phyloP scores from a whole-genome alignment of 2,329 filamentous ascomycete species.

The Fusarium sp. region DNA sequence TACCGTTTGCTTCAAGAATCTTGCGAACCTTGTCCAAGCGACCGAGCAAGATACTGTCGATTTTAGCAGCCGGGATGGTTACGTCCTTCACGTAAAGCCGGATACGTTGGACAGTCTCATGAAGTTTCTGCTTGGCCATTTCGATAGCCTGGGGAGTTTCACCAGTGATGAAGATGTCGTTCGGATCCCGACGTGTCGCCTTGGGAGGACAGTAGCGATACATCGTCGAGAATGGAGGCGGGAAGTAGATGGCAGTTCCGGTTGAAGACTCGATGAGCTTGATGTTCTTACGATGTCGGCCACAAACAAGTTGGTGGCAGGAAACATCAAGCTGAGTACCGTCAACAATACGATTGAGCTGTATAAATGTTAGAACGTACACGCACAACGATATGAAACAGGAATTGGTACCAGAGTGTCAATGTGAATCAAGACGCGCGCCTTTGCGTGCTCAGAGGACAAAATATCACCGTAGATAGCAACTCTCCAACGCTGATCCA shows the following conservation, averaged over 20 bases:
- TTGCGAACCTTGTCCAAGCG: constrained; percentile 97
- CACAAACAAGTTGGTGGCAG: constrained; percentile 91
- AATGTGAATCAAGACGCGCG: constrained; percentile 94
- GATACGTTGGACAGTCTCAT: constrained; percentile 83
- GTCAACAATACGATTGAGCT: constrained; percentile 82
- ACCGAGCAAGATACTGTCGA: constrained; percentile 91
- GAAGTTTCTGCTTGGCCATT: constrained; percentile 89
- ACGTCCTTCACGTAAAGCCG: constrained; percentile 94
- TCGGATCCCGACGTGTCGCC: constrained; percentile 83
- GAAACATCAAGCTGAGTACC: constrained; percentile 85
- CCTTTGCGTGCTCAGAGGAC: constrained; percentile 97
- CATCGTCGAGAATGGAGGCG: constrained; percentile 90
- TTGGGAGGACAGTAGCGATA: constrained; percentile 90
- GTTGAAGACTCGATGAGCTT: constrained; percentile 97
- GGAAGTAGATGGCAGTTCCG: constrained; percentile 97
- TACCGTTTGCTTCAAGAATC: constrained; percentile 96
- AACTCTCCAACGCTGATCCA: constrained; percentile 91
- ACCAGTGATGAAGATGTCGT: constrained; percentile 95
- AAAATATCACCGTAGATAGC: constrained; percentile 96
- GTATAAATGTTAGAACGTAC: constrained; percentile 34
- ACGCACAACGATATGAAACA: not conserved
- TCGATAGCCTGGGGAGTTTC: constrained; percentile 87
- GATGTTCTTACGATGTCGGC: constrained; percentile 95
- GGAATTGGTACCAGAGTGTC: constrained; percentile 79
- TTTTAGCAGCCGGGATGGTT: constrained; percentile 88